Conservation (phyloP, 306 rosid genomes). For the Quercus agrifolia region DNA sequence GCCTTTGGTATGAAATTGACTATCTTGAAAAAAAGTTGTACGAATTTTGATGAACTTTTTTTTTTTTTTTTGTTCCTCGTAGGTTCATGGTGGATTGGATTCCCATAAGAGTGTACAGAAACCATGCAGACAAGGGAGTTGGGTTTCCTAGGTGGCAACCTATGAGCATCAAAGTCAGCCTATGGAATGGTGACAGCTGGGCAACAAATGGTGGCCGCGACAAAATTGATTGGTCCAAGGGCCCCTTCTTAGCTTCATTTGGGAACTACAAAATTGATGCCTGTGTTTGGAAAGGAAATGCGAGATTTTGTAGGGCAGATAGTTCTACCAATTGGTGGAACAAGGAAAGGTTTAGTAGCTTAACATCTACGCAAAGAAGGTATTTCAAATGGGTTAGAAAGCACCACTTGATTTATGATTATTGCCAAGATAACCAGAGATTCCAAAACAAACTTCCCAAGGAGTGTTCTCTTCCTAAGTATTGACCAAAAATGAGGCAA, state of each 20-base stretch:
- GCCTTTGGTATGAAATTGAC: rapidly evolving
- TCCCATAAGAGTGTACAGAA: constrained; percentile 82
- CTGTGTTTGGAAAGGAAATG: constrained; percentile 77
- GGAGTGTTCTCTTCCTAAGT: constrained; percentile 86
- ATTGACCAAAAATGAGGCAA: constrained; percentile 32
- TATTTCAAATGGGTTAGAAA: constrained; percentile 83
- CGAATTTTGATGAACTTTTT: no score
- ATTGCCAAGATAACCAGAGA: constrained; percentile 64
- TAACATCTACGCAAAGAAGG: constrained; percentile 54
- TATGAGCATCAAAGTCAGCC: constrained; percentile 69
- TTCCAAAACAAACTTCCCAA: constrained; percentile 73
- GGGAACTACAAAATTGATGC: constrained; percentile 67
- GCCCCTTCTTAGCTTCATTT: constrained; percentile 73
- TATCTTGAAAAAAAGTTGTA: no score
- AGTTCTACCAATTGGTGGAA: constrained; percentile 81
- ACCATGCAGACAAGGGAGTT: constrained; percentile 84
- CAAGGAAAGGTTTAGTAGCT: constrained; percentile 38
- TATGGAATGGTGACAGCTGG: constrained; percentile 89
- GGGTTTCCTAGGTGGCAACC: constrained; percentile 84
- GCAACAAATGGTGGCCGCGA: constrained; percentile 91
- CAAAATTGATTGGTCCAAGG: constrained; percentile 79
- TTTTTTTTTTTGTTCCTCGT: background rate
- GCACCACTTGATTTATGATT: constrained; percentile 75
- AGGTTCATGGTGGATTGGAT: constrained; percentile 87
- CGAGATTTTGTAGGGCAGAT: constrained; percentile 74